Evolutionary conservation across 2,329 filamentous ascomycete genomes (phyloP).

Genomic region (Xylariaceae sp.): DNA sequence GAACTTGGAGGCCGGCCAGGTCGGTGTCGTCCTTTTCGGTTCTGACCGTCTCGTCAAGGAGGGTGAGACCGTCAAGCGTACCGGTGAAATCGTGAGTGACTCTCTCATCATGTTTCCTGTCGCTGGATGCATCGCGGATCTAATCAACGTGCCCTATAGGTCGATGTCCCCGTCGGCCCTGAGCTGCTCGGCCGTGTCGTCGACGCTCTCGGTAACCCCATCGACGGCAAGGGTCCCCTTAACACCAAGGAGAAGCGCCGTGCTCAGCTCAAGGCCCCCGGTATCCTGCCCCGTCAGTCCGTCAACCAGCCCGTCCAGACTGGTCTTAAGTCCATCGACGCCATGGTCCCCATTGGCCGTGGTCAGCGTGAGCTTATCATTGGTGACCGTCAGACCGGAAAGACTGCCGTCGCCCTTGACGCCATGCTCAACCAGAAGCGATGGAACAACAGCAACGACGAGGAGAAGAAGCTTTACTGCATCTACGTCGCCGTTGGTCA

Average conservation of each 20-base stretch:
- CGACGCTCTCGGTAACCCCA: constrained; percentile 97
- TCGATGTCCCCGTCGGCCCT: constrained; percentile 90
- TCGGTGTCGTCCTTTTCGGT: constrained; percentile 99
- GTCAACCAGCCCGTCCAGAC: constrained; percentile 99
- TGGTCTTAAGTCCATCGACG: constrained; percentile 97
- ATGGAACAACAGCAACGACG: constrained; percentile 84
- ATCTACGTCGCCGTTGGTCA: constrained; percentile 98
- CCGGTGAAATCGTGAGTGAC: constrained; percentile 90
- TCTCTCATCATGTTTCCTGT: background rate
- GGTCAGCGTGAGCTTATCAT: constrained; percentile 99
- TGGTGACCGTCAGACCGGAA: constrained; percentile 99
- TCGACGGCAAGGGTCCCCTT: constrained; percentile 97
- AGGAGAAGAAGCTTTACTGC: constrained; percentile 99
- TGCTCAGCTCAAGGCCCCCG: constrained; percentile 98
- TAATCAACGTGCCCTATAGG: constrained; percentile 47
- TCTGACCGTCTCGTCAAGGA: constrained; percentile 99
- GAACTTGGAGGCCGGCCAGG: constrained; percentile 99
- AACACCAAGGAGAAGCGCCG: constrained; percentile 87
- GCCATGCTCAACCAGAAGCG: constrained; percentile 99
- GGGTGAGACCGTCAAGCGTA: constrained; percentile 99
- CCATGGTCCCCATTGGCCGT: constrained; percentile 99
- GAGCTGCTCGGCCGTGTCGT: constrained; percentile 97
- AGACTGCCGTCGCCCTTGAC: constrained; percentile 97
- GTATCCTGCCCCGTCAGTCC: constrained; percentile 93
- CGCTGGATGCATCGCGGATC: background rate